Evolutionary conservation across 1,139 yeast genomes (phyloP), one percentile per base, ranked within the genome.

Genomic region (Kurtzmaniella quercitrusa): DNA sequence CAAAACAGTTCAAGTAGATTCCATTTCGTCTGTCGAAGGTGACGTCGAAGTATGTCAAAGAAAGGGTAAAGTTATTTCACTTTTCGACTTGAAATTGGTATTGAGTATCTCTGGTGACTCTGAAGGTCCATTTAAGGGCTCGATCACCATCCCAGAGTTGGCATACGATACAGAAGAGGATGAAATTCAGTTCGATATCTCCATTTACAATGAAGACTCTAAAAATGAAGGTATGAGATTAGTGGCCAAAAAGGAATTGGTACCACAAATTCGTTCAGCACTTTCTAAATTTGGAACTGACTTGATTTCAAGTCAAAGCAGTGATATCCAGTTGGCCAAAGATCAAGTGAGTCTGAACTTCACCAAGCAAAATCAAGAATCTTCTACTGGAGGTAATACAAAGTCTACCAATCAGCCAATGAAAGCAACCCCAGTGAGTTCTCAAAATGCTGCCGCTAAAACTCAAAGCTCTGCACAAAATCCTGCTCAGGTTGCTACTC

Each of bases 11-110:
- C 59, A 61, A 36, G 71, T 91, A 39, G 61, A 71, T 23, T 61
- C 72, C 14, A 74, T 89, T 12, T 80, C 88, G 16, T 75, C 86
- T 6, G 76, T 91, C 28, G 95, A 87, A 53, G 99, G 99, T 40
- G 99, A 93, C 54, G 95, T 89, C 47, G 98, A 89, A 59, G 98
- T 93, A 28, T 85, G 88, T 49, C 98, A 93, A 68, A 82, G 98
- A 54, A 93, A 94, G 65, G 98, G 99, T 16, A 91, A 93, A 61
- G 95, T 93, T 35, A 91, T 93, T 54, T 87, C 96, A 2, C 69
- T 93, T 47, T 93, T 88, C 62, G 98, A 93, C 58, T 68, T 94
- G 60, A 77, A 82, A 49, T 53, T 91, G 44, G 81, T 77, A 1
- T 61, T 91, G 47, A 72, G 70, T n/a, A 80, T 82, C 54, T 63